These are phyloP conservation scores for Saccharomyces hybrid DNA, from an alignment of 1,139 yeast genomes.

Conservation along the genomic window DNA sequence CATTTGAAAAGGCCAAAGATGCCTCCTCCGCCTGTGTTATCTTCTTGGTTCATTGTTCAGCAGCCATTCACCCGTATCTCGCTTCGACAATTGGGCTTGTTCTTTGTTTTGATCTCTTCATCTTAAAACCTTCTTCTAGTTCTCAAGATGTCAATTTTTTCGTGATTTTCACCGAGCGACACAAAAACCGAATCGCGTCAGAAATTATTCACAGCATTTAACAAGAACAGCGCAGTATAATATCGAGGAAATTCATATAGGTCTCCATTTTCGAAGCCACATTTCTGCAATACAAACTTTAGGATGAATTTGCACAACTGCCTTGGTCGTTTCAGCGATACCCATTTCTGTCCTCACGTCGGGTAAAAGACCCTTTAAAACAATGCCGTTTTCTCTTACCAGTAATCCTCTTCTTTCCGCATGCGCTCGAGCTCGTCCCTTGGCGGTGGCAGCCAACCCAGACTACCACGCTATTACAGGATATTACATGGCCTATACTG, in stretches of 20 bases:
- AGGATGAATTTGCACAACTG: neutral
- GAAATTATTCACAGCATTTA: neutral
- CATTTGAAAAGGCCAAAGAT: conserved; percentile 22
- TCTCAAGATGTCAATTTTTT: neutral
- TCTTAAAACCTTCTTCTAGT: neutral
- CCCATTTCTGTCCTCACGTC: neutral
- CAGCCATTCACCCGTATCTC: neutral
- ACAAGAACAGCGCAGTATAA: neutral
- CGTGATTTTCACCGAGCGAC: conserved; percentile 1
- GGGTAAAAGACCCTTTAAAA: neutral
- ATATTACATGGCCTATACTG: neutral
- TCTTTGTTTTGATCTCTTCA: neutral
- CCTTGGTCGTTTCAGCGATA: neutral
- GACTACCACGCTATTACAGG: neutral
- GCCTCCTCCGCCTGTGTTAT: neutral
- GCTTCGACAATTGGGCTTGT: neutral
- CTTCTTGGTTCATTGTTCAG: neutral
- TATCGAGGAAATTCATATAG: neutral
- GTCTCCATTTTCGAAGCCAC: neutral
- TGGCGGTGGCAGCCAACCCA: neutral
- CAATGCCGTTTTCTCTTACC: neutral
- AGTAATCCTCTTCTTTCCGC: neutral
- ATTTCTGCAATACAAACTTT: neutral
- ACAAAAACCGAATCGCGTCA: neutral
- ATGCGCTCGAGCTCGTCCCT: neutral